A percentile compares a stretch with the other conserved stretches of the same genome.
Conservation (phyloP, 768 basidiomycete genomes). For the Hortiboletus campestris region DNA sequence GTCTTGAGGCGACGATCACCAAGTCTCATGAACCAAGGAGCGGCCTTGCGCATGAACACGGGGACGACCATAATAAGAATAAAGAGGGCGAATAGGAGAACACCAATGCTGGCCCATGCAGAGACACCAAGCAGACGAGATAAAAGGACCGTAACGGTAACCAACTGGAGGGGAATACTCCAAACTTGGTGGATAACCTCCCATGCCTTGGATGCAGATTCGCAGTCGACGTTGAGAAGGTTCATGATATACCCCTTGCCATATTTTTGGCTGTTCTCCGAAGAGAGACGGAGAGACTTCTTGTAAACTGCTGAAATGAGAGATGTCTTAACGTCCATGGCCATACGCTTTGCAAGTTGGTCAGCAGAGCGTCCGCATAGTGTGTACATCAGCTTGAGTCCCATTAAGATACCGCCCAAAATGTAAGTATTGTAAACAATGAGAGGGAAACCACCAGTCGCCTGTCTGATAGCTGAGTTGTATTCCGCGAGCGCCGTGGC, state of each 20-base stretch:
- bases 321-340: slow-evolving; percentile 29
- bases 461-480: slow-evolving; percentile 15
- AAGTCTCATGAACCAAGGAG: slow-evolving; percentile 27
- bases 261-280: slow-evolving; percentile 26
- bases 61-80: slow-evolving; percentile 31
- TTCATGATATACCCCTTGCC: slow-evolving; percentile 30
- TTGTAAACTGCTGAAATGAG: slow-evolving; percentile 32
- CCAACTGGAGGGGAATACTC: slow-evolving; percentile 29
- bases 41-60: slow-evolving; percentile 32
- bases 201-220: slow-evolving; percentile 31
- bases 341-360: slow-evolving; percentile 30
- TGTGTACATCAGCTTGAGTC: slow-evolving; percentile 23
- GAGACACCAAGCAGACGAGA: slow-evolving; percentile 29
- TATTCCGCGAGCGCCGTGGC: slow-evolving; percentile 23
- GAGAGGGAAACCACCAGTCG: slow-evolving; percentile 31
- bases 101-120: slow-evolving; percentile 30
- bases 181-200: slow-evolving; percentile 27
- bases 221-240: slow-evolving; percentile 31
- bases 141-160: slow-evolving; percentile 20
- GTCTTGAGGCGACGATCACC: slow-evolving; percentile 30
- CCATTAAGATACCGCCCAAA: slow-evolving; percentile 24
- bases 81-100: slow-evolving; percentile 23
- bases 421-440: slow-evolving; percentile 25
- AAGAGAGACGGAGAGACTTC: slow-evolving; percentile 29
- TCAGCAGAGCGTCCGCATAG: slow-evolving; percentile 30